phyloP scores from a whole-genome alignment of 306 rosid species.

The Rubus idaeus region DNA sequence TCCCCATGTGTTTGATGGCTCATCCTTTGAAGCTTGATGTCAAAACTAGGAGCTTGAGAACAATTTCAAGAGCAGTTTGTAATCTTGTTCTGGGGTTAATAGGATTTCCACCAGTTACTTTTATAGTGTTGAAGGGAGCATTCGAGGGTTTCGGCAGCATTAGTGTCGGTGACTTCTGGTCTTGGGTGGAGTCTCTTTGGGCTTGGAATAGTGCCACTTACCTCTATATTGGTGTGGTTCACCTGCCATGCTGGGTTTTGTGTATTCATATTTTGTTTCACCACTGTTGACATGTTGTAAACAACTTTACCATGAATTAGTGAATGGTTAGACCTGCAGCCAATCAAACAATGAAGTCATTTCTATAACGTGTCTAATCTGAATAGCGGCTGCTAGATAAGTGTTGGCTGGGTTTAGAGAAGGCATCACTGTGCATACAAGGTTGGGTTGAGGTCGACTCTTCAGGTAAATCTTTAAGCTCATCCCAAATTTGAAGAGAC shows the following conservation, averaged over 20 bases:
- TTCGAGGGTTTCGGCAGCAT: constrained; percentile 45
- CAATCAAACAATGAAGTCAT: constrained; percentile 23
- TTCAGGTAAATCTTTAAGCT: constrained; percentile 8
- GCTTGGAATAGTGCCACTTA: constrained; percentile 94
- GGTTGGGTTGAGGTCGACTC: not conserved
- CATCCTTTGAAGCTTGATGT: constrained; percentile 75
- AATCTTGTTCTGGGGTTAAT: constrained; percentile 64
- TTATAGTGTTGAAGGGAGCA: constrained; percentile 48
- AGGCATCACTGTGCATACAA: not conserved
- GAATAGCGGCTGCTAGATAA: not conserved
- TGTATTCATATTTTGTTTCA: constrained; percentile 69
- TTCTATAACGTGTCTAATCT: constrained; percentile 19
- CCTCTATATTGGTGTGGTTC: constrained; percentile 72
- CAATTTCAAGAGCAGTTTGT: constrained; percentile 47
- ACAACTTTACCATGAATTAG: constrained; percentile 23
- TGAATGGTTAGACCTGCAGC: constrained; percentile 29
- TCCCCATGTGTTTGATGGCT: constrained; percentile 77
- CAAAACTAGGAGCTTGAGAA: constrained; percentile 42
- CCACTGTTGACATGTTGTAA: constrained; percentile 47
- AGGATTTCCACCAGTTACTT: constrained; percentile 72
- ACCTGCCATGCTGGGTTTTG: constrained; percentile 90
- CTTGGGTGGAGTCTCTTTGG: constrained; percentile 94
- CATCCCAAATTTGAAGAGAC: not conserved
- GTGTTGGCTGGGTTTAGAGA: constrained; percentile 11
- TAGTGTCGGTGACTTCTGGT: constrained; percentile 68